Evolutionary conservation across 2,329 filamentous ascomycete species (phyloP), one percentile per base, ranked within the genome.

Genomic region (Aspergillus alliaceus): DNA sequence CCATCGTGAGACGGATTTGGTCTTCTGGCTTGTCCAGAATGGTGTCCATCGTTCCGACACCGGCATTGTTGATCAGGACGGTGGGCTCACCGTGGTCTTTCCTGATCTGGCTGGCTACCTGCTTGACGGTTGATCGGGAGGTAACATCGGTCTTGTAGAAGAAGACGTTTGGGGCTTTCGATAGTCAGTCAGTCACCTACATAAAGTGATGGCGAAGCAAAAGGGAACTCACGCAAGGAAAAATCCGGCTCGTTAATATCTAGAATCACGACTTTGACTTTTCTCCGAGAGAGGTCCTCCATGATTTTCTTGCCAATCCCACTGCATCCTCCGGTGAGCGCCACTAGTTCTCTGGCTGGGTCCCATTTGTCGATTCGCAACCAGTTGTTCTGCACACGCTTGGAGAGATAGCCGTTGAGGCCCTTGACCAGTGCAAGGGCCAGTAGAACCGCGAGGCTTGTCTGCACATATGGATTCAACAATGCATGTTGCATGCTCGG

Each of bases 51-150:
- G 69, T 62, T 1, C 74, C 77, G 12, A 85, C 77, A 8, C 79
- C 79, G 14, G 79, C 80, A 46, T 82, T 82, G 69, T 81, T 81
- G 64, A 81, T 71, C 29, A 81, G 66, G 5, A 81, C 76, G 5
- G 75, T 77, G 1, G 78, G 77, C n/a, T 79, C 69, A 37, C 78
- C 78, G 25, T 77, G 69, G 8, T 72, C 63, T 1, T 58, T 58
- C 31, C 77, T 72, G 59, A 81, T 77, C 7, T 69, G 56, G n/a
- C 66, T 60, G 3, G 75, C 78, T 1, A 71, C 68, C 6, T 63
- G 56, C n/a, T 66, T 64, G 32, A 76, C 64, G 49, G 55, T 67
- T 12, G 61, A 60, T 0, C 69, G 65, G 29, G 65, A 69, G 32
- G 74, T 75, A 55, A 77, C 70, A 59, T 77, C 69, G 24, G 64